Evolutionary conservation across 805 yeast genomes (phyloP).

Genomic region (Zygosaccharomyces pseudorouxii): DNA sequence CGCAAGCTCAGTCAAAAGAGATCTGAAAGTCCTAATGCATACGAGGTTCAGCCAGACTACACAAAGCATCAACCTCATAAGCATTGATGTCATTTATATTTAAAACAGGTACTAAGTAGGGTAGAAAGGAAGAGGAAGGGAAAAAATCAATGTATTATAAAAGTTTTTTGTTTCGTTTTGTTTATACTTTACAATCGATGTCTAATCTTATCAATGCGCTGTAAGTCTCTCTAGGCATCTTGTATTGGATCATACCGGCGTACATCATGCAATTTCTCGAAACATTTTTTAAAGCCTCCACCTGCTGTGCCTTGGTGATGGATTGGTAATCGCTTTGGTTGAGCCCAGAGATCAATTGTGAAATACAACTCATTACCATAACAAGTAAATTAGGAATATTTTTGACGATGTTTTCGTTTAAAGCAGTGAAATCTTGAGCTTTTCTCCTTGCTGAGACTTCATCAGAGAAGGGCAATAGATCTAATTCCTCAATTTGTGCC

Average conservation of each 20-base stretch:
- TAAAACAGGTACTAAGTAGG: neutral
- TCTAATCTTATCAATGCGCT: constrained; percentile 65
- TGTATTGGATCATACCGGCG: constrained; percentile 91
- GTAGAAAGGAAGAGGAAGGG: neutral
- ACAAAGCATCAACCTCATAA: constrained; percentile 17
- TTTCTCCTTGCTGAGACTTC: constrained; percentile 56
- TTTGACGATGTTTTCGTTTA: constrained; percentile 69
- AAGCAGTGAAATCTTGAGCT: constrained; percentile 61
- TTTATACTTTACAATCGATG: constrained; percentile 24
- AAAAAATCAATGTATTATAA: neutral
- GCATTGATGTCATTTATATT: neutral
- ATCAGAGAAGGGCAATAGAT: constrained; percentile 61
- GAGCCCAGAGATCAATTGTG: constrained; percentile 48
- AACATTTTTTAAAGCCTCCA: constrained; percentile 50
- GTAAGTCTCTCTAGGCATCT: constrained; percentile 83
- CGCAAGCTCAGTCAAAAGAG: constrained; percentile 25
- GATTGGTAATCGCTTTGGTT: constrained; percentile 39
- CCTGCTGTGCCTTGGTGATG: constrained; percentile 49
- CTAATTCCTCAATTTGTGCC: constrained; percentile 51
- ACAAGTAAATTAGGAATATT: constrained; percentile 76
- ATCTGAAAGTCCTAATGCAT: constrained; percentile 66
- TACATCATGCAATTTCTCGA: constrained; percentile 89
- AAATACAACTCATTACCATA: constrained; percentile 74
- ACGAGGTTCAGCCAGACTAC: constrained; percentile 79
- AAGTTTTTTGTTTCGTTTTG: neutral